Evolutionary conservation across 179 eudicot species (phyloP).

Genomic region (Silene coronaria): DNA sequence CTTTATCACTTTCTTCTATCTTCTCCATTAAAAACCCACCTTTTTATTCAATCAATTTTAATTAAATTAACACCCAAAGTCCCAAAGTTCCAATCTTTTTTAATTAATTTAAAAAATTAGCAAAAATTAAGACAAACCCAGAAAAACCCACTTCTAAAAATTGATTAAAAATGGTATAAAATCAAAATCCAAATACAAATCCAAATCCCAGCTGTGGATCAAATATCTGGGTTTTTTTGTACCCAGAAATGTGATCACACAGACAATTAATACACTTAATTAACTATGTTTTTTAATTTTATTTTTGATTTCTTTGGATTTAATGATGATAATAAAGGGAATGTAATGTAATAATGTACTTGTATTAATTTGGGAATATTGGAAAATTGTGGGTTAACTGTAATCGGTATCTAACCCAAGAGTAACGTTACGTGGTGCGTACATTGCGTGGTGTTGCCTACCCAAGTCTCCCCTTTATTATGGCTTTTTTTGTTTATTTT

Average conservation of each 20-base stretch:
- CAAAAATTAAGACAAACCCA: constrained; percentile 17
- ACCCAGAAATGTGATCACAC: constrained; percentile 37
- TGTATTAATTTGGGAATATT: not conserved
- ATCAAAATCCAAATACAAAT: not conserved
- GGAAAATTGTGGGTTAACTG: not conserved
- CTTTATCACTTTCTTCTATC: constrained; percentile 24
- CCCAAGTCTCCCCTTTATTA: not conserved
- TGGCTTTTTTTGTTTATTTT: not conserved
- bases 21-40: constrained; percentile 15
- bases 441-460: constrained; percentile 8
- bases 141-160: constrained; percentile 15
- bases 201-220: constrained; percentile 23
- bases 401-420: not conserved
- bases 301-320: not conserved
- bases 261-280: constrained; percentile 10
- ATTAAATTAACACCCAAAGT: not conserved
- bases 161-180: not conserved
- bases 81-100: not conserved
- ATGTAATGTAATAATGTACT: not conserved
- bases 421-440: constrained; percentile 13
- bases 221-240: constrained; percentile 27
- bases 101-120: constrained; percentile 7
- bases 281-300: not conserved
- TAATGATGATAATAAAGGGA: no score
- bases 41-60: not conserved